Evolutionary conservation across 2,329 filamentous ascomycete genomes (phyloP).

Genomic region (Botryotinia calthae): DNA sequence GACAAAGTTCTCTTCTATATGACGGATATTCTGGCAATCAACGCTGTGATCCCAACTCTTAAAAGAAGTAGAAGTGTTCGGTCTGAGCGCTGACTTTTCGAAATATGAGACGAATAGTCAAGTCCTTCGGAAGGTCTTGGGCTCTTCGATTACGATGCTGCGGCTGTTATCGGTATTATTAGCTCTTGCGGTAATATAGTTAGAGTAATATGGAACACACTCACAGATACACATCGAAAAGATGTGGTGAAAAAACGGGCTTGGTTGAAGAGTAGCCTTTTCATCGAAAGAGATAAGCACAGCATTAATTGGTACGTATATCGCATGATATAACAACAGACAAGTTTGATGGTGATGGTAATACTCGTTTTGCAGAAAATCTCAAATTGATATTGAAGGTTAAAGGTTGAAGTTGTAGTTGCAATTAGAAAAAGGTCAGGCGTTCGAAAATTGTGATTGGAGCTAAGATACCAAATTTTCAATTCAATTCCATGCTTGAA

Average conservation of each 20-base stretch:
- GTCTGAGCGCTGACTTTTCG: neutral
- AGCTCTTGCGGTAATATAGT: no score
- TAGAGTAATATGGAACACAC: neutral
- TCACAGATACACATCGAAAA: neutral
- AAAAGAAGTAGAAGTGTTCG: neutral
- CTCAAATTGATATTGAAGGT: neutral
- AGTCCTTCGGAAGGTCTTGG: neutral
- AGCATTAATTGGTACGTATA: no score
- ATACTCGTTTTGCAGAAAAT: neutral
- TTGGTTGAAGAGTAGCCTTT: neutral
- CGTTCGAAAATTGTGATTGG: neutral
- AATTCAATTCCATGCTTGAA: neutral
- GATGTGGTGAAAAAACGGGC: no score
- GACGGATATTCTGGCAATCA: rapidly evolving
- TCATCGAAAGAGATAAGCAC: neutral
- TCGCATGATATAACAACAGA: neutral
- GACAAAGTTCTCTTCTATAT: rapidly evolving
- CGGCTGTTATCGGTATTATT: neutral
- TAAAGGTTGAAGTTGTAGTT: neutral
- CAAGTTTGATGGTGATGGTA: neutral
- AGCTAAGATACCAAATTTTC: neutral
- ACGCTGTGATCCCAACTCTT: no score
- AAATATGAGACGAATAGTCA: neutral
- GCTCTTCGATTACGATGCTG: neutral
- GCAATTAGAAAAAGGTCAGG: neutral